Percentiles rank a stretch among this genome's conserved stretches.
Evolutionary conservation across 306 rosid genomes (phyloP).

Genomic region (Luffa aegyptiaca): DNA sequence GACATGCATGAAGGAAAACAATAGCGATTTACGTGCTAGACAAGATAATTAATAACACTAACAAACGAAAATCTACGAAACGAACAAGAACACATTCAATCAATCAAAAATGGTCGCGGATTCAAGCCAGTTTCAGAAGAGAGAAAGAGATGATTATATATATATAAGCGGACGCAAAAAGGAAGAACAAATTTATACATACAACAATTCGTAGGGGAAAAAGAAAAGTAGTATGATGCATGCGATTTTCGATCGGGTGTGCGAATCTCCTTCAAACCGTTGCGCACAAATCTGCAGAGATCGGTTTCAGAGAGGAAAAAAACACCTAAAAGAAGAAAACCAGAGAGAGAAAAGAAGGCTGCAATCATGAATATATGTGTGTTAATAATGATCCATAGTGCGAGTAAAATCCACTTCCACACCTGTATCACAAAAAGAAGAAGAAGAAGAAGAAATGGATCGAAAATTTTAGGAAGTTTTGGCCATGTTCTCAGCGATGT

Average conservation of each 20-base stretch:
- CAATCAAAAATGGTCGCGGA: not conserved
- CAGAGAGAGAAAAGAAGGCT: not conserved
- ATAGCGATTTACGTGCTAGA: not conserved
- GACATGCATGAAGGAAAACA: not conserved
- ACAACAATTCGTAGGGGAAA: not conserved
- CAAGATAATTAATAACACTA: not conserved
- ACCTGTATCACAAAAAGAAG: constrained; percentile 18
- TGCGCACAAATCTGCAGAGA: not conserved
- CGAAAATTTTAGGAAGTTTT: not conserved
- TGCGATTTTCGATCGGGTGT: not conserved
- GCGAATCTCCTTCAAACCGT: not conserved
- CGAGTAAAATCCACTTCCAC: constrained; percentile 13
- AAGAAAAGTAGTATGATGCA: not conserved
- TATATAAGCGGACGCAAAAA: not conserved
- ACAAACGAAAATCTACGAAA: not conserved
- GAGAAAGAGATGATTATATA: not conserved
- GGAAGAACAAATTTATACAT: not conserved
- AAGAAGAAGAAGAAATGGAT: not conserved
- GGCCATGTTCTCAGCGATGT: constrained; percentile 62
- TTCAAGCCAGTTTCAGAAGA: not conserved
- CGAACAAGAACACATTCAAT: not conserved
- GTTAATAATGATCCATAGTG: not conserved
- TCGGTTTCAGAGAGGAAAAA: not conserved
- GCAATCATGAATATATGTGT: not conserved
- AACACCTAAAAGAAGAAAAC: not conserved